These are phyloP conservation scores for Mortierella sp. DNA, from an alignment of 371 early-diverging fungal species.

Conservation along the genomic window DNA sequence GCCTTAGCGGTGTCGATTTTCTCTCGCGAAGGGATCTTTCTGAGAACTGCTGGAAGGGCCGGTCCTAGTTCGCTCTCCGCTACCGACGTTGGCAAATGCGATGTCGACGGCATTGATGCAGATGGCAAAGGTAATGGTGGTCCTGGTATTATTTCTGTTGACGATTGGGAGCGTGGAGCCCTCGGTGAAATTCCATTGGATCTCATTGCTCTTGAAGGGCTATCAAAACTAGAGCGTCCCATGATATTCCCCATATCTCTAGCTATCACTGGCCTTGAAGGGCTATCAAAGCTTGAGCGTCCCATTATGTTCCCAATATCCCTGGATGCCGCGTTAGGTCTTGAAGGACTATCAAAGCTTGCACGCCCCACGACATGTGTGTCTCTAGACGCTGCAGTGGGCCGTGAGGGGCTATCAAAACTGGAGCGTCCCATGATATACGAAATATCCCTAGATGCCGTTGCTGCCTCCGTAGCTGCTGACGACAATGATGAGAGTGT, in stretches of 20 bases:
- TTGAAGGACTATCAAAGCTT: not conserved
- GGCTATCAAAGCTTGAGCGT: constrained; percentile 15
- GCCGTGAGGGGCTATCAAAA: not conserved
- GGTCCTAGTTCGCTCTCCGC: not conserved
- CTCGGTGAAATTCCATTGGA: not conserved
- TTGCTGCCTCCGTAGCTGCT: not conserved
- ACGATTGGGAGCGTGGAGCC: not conserved
- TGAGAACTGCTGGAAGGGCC: not conserved
- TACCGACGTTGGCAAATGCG: not conserved
- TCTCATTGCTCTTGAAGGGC: not conserved
- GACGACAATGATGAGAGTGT: not conserved
- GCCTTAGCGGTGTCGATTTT: not conserved
- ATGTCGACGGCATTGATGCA: not conserved
- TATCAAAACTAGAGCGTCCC: constrained; percentile 14
- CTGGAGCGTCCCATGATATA: not conserved
- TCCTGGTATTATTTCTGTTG: not conserved
- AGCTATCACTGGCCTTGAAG: not conserved
- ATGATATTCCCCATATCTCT: not conserved
- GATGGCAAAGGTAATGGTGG: constrained; percentile 3
- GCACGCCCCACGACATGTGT: not conserved
- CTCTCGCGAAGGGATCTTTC: not conserved
- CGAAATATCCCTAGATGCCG: not conserved
- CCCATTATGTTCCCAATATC: not conserved
- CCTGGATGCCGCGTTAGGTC: not conserved
- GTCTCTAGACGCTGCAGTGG: not conserved